Evolutionary conservation across 108 stramenopile species (phyloP).

Genomic region (Cyclotella cryptica): DNA sequence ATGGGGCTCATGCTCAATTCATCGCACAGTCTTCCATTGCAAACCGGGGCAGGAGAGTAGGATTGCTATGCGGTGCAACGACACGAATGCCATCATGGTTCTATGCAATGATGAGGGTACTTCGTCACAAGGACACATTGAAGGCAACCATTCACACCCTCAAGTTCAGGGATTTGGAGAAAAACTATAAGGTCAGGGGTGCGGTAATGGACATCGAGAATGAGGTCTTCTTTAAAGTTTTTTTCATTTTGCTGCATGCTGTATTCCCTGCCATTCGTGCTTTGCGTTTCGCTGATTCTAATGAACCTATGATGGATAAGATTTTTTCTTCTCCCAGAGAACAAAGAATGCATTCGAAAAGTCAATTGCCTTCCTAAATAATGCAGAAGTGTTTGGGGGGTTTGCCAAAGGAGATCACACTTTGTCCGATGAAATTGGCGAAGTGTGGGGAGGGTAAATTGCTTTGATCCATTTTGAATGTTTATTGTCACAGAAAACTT

Average conservation of each 20-base stretch:
- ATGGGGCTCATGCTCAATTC: conserved; percentile 14
- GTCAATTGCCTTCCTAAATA: not conserved
- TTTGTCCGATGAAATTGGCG: not conserved
- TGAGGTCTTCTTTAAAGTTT: not conserved
- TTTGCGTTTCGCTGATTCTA: not conserved
- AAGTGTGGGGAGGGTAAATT: not conserved
- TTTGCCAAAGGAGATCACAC: not conserved
- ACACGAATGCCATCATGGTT: not conserved
- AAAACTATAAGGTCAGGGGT: not conserved
- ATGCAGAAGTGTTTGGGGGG: not conserved
- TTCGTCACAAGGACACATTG: not conserved
- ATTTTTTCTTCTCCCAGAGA: not conserved
- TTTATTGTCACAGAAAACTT: too few species aligned
- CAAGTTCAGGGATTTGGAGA: not conserved
- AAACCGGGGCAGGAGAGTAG: not conserved
- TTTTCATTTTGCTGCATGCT: not conserved
- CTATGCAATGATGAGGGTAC: not conserved
- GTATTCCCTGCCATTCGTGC: not conserved
- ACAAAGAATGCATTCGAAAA: not conserved
- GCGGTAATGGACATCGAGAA: not conserved
- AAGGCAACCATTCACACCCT: not conserved
- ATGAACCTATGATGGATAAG: not conserved
- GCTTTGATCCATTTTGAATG: too few species aligned
- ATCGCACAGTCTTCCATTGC: not conserved
- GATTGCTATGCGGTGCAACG: not conserved